Evolutionary conservation across 345 rosid genomes (phyloP).

Genomic region (Salix exigua): DNA sequence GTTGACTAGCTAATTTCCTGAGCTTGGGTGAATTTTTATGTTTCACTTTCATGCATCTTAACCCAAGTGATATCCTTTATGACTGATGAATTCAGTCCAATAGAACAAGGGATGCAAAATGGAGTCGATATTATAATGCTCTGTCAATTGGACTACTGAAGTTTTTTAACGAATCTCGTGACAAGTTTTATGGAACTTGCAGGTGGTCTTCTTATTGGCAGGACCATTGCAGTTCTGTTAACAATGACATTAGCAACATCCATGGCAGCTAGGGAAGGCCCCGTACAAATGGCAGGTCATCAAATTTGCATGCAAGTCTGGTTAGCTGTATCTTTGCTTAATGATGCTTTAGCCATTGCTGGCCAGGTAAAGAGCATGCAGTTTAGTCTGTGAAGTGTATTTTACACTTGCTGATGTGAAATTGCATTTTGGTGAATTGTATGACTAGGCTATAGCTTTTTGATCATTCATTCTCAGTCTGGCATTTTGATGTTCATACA

Average conservation of each 20-base stretch:
- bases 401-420: not conserved
- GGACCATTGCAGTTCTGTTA: constrained; percentile 75
- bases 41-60: not conserved
- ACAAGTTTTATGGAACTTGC: constrained; percentile 10
- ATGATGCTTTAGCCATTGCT: constrained; percentile 93
- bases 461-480: not conserved
- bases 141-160: not conserved
- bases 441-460: not conserved
- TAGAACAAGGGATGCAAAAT: not conserved
- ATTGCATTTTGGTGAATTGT: not conserved
- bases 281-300: constrained; percentile 88
- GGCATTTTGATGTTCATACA: not conserved
- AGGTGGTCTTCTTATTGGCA: constrained; percentile 92
- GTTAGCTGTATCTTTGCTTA: constrained; percentile 86
- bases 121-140: not conserved
- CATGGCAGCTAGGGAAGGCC: constrained; percentile 82
- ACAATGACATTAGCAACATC: constrained; percentile 84
- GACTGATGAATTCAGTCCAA: not conserved
- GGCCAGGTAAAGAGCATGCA: constrained; percentile 60
- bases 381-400: not conserved
- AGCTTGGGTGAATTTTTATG: not conserved
- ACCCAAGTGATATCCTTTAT: not conserved
- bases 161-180: not conserved
- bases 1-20: not conserved
- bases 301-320: constrained; percentile 86